A percentile compares a stretch with the other conserved stretches of the same genome.
Evolutionary conservation across 2,329 filamentous ascomycete species (phyloP).

Genomic region (Paecilomyces dactylethromorphus): DNA sequence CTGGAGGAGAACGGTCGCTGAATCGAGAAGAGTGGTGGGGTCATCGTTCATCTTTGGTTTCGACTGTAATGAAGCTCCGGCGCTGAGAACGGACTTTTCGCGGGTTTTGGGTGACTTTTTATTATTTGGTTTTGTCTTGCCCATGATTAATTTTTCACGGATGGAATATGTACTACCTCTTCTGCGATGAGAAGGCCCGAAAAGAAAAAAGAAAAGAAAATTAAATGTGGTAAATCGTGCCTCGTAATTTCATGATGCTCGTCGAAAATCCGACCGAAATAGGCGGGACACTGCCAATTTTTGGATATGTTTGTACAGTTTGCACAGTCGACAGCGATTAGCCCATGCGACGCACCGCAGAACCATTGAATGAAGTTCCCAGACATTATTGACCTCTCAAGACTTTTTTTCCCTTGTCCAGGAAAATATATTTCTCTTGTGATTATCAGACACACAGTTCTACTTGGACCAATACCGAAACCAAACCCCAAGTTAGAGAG

Average conservation of each 20-base stretch:
- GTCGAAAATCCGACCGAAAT: background rate
- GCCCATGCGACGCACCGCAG: background rate
- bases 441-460: background rate
- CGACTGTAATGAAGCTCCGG: constrained; percentile 27
- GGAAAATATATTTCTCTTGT: background rate
- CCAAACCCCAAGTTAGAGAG: background rate
- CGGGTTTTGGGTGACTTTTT: constrained; percentile 37
- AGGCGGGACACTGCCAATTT: constrained; percentile 12
- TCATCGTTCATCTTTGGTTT: constrained; percentile 43
- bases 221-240: background rate
- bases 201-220: background rate
- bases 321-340: constrained; percentile 29
- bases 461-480: background rate
- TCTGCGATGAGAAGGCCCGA: background rate
- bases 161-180: background rate
- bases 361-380: background rate
- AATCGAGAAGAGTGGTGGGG: constrained; percentile 49
- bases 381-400: background rate
- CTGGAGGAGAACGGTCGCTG: constrained; percentile 52
- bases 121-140: constrained; percentile 45
- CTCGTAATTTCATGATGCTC: background rate
- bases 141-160: constrained; percentile 33
- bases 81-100: constrained; percentile 38
- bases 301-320: constrained; percentile 34
- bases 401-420: background rate